A percentile compares a stretch with the other conserved stretches of the same genome.
phyloP scores from a whole-genome alignment of 305 asterid genomes.

The Plantago lanceolata region DNA sequence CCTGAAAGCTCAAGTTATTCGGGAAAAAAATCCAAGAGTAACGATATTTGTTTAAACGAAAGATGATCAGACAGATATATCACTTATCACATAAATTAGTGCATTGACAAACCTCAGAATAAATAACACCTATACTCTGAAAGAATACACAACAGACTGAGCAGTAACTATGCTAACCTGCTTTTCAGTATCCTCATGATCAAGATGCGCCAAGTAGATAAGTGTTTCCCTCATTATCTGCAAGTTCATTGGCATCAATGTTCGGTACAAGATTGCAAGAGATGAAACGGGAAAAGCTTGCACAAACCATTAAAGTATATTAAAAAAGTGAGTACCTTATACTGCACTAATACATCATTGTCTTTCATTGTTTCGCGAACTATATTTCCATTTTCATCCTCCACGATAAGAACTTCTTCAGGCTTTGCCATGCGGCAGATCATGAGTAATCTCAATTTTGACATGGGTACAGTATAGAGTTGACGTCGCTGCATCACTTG shows the following conservation, averaged over 20 bases:
- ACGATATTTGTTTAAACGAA: slow-evolving; percentile 1
- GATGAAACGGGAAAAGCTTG: slow-evolving; percentile 14
- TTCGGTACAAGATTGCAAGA: slow-evolving; percentile 11
- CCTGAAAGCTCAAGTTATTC: neutral
- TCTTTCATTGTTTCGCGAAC: slow-evolving; percentile 99
- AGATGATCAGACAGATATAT: neutral
- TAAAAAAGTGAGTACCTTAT: slow-evolving; percentile 54
- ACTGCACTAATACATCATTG: slow-evolving; percentile 93
- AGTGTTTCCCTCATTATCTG: slow-evolving; percentile 98
- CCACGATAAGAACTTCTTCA: slow-evolving; percentile 94
- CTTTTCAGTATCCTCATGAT: slow-evolving; percentile 92
- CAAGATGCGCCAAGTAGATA: slow-evolving; percentile 94
- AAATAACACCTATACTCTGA: neutral
- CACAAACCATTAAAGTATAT: slow-evolving; percentile 7
- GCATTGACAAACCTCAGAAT: neutral
- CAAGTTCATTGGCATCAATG: slow-evolving; percentile 14
- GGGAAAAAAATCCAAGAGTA: neutral
- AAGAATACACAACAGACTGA: neutral
- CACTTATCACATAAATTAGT: slow-evolving; percentile 5
- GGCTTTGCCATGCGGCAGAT: slow-evolving; percentile 99
- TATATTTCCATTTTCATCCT: slow-evolving; percentile 98
- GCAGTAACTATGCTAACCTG: slow-evolving; percentile 46
- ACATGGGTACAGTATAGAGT: slow-evolving; percentile 85
- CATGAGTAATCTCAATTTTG: slow-evolving; percentile 86
- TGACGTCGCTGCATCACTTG: slow-evolving; percentile 79